Base-by-base conservation (phyloP, 177 flowering plant species). In the Vitis hybrid region DNA sequence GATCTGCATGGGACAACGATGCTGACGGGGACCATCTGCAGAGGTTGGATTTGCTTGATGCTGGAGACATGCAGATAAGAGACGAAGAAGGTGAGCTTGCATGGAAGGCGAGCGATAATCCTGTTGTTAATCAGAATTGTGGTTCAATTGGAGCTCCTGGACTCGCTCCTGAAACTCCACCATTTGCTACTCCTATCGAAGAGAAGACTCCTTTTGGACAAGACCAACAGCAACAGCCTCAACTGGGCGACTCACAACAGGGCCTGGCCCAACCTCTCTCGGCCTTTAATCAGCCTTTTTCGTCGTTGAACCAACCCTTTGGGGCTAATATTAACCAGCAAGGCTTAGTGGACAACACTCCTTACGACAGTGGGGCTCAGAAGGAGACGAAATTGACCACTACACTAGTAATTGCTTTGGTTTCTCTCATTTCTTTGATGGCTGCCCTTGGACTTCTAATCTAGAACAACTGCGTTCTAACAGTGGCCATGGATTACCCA, bases 41-140 rank as follows among this genome's bases (percentile, higher is more conserved):
- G 77, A 73, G 75, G 10, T 24, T 84, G 67, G 80, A 64, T 32
- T 61, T 84, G 77, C 60, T 81, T 18, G 87, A 84, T 63, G 63
- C 24, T 32, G 87, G 87, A 1, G 83, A 84, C 49, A 75, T 81
- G 79, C 75, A 67, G 72, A 78, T 84, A 11, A 76, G 77, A 11
- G 83, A 80, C n/a, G 56, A 75, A 46, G 74, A 69, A 10, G 87
- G 83, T 11, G 75, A 81, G 15, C 72, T 76, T 8, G 69, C 56
- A 7, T 81, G 87, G 87, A 78, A 68, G 70, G 83, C 81, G 0
- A 81, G 80, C 11, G 85, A 81, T 51, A 66, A 76, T 69, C 81
- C 80, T 2, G 54, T 57, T n/a, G 69, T 52, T 6, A 78, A 76
- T 62, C 83, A 82, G 52, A 76, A 74, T 13, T 82, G 85, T 49